Evolutionary conservation across 2,329 filamentous ascomycete species (phyloP), one percentile per base, ranked within the genome.

Genomic region (Aspergillus carbonarius): DNA sequence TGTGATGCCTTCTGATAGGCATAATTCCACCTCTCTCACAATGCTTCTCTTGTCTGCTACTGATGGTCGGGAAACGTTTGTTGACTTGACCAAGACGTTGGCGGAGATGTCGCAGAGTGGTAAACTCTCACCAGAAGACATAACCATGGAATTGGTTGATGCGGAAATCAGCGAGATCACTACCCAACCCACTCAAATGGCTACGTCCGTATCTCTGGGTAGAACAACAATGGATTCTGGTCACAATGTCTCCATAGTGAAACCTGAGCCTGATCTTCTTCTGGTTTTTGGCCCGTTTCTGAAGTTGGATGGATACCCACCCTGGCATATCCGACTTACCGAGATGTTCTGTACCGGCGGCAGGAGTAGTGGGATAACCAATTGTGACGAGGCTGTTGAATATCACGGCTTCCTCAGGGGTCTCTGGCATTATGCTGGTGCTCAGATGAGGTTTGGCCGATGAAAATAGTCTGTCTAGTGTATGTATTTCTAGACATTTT

Each of bases 381-480:
- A 74, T 0, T 73, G 71, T 55, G 72, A 72, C 5, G 77, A 78
- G 54, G 69, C 73, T 1, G 93, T 99, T 17, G 92, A 92, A 46
- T 99, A 99, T 75, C 93, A 97, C 72, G 89, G 96, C 30, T 99
- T 98, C 74, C 81, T 98, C 63, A 84, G 88, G 63, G 93, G 89
- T 1, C 78, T 99, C 66, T 89, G 91, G 74, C 91, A 89, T 68
- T 99, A 86, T 77, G 89, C 92, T 9, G 88, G 87, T 65, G 93
- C 93, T 3, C 90, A 96, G 75, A 96, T 98, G 84, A 86, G 93
- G 58, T 86, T 93, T 68, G 93, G 93, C 27, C 77, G 83, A 68
- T 88, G 76, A 69, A 44, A 62, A 18, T 30, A 9, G 30, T 32
- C 30, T 32, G 30, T 32, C 30, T 5, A 3, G 8, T 32, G 30